A percentile compares a stretch with the other conserved stretches of the same genome.
phyloP scores from a whole-genome alignment of 805 yeast genomes.

The Scheffersomyces amazonensis region DNA sequence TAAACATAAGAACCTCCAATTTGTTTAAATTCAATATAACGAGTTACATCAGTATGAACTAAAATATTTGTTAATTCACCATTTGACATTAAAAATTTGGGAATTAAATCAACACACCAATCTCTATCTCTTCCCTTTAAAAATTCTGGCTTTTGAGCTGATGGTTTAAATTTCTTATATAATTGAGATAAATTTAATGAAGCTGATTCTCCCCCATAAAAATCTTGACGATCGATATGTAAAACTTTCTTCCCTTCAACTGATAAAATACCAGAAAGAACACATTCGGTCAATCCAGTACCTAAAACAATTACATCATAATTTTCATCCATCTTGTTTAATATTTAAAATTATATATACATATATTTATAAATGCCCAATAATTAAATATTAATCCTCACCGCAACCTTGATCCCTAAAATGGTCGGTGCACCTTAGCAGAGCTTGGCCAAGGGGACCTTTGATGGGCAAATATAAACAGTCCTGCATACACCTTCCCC shows the following conservation, averaged over 20 bases:
- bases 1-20: conserved; percentile 94
- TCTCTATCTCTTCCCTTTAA: conserved; percentile 89
- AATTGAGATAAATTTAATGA: conserved; percentile 68
- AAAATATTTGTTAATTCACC: conserved; percentile 96
- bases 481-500: no score
- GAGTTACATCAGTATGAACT: conserved; percentile 92
- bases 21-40: conserved; percentile 94
- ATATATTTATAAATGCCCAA: no score
- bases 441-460: no score
- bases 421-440: no score
- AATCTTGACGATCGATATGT: conserved; percentile 94
- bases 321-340: conserved; percentile 82
- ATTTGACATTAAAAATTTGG: conserved; percentile 95
- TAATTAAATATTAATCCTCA: no score
- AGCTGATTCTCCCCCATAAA: conserved; percentile 93
- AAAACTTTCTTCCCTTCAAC: conserved; percentile 98
- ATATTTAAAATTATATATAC: no score
- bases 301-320: conserved; percentile 97
- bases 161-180: conserved; percentile 83
- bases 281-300: conserved; percentile 94
- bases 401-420: no score
- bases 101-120: conserved; percentile 97
- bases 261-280: conserved; percentile 86
- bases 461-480: no score
- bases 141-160: conserved; percentile 60